A percentile compares a stretch with the other conserved stretches of the same genome.
Conservation (phyloP, 1,284 basidiomycete species). For the Ganoderma boninense region DNA sequence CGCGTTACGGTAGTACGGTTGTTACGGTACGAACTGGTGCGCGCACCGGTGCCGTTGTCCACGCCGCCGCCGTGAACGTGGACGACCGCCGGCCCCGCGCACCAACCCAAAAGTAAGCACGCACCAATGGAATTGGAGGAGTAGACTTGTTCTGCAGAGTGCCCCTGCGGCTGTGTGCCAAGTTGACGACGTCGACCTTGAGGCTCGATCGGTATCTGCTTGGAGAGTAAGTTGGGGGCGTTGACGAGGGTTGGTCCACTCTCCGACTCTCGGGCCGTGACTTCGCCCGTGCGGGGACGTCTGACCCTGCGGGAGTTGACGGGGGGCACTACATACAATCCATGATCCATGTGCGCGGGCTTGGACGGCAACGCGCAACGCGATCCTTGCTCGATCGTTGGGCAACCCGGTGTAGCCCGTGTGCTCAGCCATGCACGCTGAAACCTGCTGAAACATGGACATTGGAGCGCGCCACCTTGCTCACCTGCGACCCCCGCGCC, state of each 20-base stretch:
- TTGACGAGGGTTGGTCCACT: background rate
- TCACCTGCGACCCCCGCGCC: background rate
- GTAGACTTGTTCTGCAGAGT: background rate
- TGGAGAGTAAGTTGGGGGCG: background rate
- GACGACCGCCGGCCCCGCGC: background rate
- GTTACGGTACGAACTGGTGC: background rate
- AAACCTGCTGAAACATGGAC: too few species aligned
- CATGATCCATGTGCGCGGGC: too few species aligned
- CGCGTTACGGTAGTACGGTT: background rate
- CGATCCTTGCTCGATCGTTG: background rate
- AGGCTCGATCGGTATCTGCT: background rate
- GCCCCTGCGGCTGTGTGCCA: background rate
- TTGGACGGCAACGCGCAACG: background rate
- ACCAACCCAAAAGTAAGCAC: background rate
- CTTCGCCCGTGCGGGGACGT: too few species aligned
- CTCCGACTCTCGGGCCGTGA: too few species aligned
- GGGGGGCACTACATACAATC: too few species aligned
- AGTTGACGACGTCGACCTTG: background rate
- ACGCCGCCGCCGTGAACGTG: background rate
- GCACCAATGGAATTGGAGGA: conserved; percentile 1
- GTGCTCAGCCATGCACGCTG: too few species aligned
- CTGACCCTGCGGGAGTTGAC: too few species aligned
- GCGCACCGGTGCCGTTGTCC: background rate
- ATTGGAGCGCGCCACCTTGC: conserved; percentile 2
- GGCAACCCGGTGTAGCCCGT: too few species aligned